Base-by-base conservation (phyloP, 75 land plant genomes). In the Pinus albicaulis region DNA sequence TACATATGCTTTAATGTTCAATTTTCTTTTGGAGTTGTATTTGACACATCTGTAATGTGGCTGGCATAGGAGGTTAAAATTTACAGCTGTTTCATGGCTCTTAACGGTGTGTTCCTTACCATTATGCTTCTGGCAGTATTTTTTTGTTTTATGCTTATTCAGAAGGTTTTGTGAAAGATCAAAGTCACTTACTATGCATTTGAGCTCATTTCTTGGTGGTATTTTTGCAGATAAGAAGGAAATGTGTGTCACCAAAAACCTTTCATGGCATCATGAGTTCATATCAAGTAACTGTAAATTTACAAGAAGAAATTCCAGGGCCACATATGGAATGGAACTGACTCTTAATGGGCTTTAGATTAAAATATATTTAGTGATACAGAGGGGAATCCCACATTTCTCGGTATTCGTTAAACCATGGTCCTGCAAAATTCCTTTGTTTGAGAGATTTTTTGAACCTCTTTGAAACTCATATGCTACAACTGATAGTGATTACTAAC, bases 361-460 rank as follows among this genome's bases (percentile, higher is more conserved):
- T 7, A 66, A 66, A 34, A 66, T 48, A 5, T 38, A 12, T 36
- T 66, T 66, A 20, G 41, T 6, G 17, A 38, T 66, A 66, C 48
- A 36, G 10, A 66, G 71, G 71, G 44, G 22, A 70, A 76, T 60
- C 12, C 59, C 73, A 31, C 75, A 82, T 79, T 73, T 78, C 53
- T 70, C 73, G 25, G 70, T 84, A 55, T 76, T 82, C 57, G 80
- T 73, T 78, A 80, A 82, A 76, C 77, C 85, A 63, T 81, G 86
- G 85, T 80, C 85, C 68, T 79, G 80, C 68, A 74, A 71, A 82
- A 85, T 87, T 34, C 82, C 85, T 28, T 85, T 85, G 58, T 59
- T 75, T 61, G 91, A 89, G 23, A 82, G 85, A 34, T 89, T 65
- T 75, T 88, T 83, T 53, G 91, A 89, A 48, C 53, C 53, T 48